Evolutionary conservation across 805 yeast genomes (phyloP).

Genomic region (Kazachstania taianensis): DNA sequence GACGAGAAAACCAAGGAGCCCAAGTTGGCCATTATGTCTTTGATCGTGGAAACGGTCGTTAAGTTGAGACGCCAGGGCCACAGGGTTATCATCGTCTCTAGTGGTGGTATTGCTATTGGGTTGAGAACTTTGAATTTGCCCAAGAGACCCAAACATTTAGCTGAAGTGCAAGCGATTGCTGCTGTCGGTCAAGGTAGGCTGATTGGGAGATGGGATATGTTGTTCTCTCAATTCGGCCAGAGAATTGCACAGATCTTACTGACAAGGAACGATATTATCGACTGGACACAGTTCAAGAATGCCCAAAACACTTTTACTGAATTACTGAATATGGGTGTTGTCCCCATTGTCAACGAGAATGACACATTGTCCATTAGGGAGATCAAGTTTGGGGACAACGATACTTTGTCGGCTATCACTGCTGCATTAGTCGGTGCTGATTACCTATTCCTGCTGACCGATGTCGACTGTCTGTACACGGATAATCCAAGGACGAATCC

Average conservation of each 20-base stretch:
- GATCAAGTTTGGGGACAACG: slow-evolving; percentile 96
- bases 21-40: slow-evolving; percentile 81
- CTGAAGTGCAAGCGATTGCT: slow-evolving; percentile 86
- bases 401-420: slow-evolving; percentile 89
- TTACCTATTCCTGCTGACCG: slow-evolving; percentile 83
- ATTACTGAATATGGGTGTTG: slow-evolving; percentile 75
- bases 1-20: slow-evolving; percentile 88
- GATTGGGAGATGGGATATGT: slow-evolving; percentile 83
- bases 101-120: slow-evolving; percentile 97
- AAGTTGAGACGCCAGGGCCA: slow-evolving; percentile 76
- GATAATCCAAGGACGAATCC: slow-evolving; percentile 87
- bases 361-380: slow-evolving; percentile 91
- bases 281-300: slow-evolving; percentile 81
- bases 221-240: slow-evolving; percentile 78
- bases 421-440: slow-evolving; percentile 94
- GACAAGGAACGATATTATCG: slow-evolving; percentile 88
- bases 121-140: slow-evolving; percentile 59
- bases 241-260: slow-evolving; percentile 85
- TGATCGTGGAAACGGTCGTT: slow-evolving; percentile 86
- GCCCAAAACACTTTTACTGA: slow-evolving; percentile 84
- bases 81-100: slow-evolving; percentile 75
- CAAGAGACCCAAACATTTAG: slow-evolving; percentile 63
- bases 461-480: slow-evolving; percentile 89
- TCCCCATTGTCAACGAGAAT: slow-evolving; percentile 95
- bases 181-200: slow-evolving; percentile 92